Conservation (phyloP, 257 asterid species). For the Cruciata laevipes region DNA sequence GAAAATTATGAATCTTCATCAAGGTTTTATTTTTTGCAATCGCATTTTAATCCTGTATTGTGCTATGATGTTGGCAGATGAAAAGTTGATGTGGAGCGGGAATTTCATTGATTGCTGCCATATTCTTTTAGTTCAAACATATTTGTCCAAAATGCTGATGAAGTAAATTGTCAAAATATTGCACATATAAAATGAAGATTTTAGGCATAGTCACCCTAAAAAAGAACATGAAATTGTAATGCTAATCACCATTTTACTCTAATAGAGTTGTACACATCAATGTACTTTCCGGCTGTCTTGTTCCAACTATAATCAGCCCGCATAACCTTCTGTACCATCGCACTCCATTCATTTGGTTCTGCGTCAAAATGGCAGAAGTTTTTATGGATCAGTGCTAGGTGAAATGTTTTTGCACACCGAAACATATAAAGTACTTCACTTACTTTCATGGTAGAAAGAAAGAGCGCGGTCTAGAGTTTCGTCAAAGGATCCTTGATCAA, state of each 20-base stretch:
- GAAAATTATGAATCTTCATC: too few relatives aligned
- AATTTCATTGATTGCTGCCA: not conserved
- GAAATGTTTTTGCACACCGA: not conserved
- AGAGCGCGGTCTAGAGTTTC: slow-evolving; percentile 63
- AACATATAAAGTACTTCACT: not conserved
- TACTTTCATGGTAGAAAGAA: slow-evolving; percentile 55
- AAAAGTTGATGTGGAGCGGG: not conserved
- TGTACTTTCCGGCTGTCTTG: slow-evolving; percentile 71
- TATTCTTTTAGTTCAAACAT: not conserved
- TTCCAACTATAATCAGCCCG: slow-evolving; percentile 71
- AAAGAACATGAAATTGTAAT: too few relatives aligned
- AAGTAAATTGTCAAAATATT: not conserved
- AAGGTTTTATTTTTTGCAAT: too few relatives aligned
- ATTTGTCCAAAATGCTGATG: not conserved
- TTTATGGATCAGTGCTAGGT: not conserved
- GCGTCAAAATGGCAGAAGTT: slow-evolving; percentile 22
- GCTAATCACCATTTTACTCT: slow-evolving; percentile 22
- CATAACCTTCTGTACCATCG: slow-evolving; percentile 49
- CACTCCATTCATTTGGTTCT: slow-evolving; percentile 60
- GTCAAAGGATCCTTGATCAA: slow-evolving; percentile 61
- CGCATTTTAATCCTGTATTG: too few relatives aligned
- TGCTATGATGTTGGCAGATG: not conserved
- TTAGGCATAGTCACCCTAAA: too few relatives aligned
- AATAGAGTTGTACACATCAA: slow-evolving; percentile 47
- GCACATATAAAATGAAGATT: not conserved